A percentile compares a stretch with the other conserved stretches of the same genome.
Evolutionary conservation across 192 early-diverging fungal genomes (phyloP).

Genomic region (Coemansia reversa): DNA sequence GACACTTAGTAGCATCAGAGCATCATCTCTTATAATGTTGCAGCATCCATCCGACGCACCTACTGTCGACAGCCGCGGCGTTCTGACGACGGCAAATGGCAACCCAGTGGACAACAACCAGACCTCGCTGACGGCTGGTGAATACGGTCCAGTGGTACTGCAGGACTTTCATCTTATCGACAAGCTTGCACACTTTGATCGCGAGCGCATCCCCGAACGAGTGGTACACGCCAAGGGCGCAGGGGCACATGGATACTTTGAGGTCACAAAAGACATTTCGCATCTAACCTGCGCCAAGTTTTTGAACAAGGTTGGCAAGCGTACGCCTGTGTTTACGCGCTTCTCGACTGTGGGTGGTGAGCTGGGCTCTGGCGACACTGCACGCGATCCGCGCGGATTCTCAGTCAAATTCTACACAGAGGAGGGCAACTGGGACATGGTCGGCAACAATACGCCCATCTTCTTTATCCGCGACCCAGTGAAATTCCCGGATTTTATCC

Average conservation of each 20-base stretch:
- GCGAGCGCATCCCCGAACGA: slow-evolving; percentile 82
- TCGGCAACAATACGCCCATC: slow-evolving; percentile 82
- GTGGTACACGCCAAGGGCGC: slow-evolving; percentile 86
- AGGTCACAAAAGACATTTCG: slow-evolving; percentile 70
- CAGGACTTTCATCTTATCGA: slow-evolving; percentile 79
- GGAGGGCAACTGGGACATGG: slow-evolving; percentile 86
- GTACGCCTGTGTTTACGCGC: slow-evolving; percentile 77
- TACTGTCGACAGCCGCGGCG: slow-evolving; percentile 39
- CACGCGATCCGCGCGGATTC: slow-evolving; percentile 80
- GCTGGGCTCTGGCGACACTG: slow-evolving; percentile 72
- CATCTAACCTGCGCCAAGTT: slow-evolving; percentile 73
- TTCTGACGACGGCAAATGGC: slow-evolving; percentile 61
- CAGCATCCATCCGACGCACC: slow-evolving; percentile 50
- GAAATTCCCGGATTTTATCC: slow-evolving; percentile 84
- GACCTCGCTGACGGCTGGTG: slow-evolving; percentile 68
- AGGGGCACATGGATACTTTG: slow-evolving; percentile 83
- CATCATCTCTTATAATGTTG: slow-evolving; percentile 3
- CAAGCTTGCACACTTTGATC: slow-evolving; percentile 81
- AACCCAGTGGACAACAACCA: slow-evolving; percentile 77
- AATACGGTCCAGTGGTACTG: slow-evolving; percentile 63
- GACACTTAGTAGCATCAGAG: background rate
- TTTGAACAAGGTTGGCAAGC: slow-evolving; percentile 68
- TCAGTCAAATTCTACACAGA: slow-evolving; percentile 86
- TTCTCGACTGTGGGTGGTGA: slow-evolving; percentile 81
- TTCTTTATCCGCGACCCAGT: slow-evolving; percentile 80